These are phyloP conservation scores for Coffea eugenioides DNA, from an alignment of 257 asterid genomes.

Conservation along the genomic window DNA sequence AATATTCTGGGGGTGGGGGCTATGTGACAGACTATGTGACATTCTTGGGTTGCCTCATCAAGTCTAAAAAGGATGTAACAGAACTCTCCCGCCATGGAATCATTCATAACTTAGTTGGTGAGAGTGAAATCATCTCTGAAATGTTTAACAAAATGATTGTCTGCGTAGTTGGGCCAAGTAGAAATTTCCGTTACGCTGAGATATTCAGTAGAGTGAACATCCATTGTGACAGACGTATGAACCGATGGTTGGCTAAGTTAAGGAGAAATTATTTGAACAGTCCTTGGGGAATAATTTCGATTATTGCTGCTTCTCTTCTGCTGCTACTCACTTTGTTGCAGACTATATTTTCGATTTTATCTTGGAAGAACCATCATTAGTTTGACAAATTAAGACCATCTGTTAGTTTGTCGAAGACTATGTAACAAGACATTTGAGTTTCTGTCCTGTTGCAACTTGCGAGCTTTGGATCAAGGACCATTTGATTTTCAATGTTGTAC, in stretches of 20 bases:
- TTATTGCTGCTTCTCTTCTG: slow-evolving; percentile 19
- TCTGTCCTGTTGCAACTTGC: too few species aligned
- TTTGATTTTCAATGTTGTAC: too few species aligned
- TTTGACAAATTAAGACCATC: too few species aligned
- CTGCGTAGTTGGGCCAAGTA: not conserved
- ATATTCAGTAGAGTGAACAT: not conserved
- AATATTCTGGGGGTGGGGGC: not conserved
- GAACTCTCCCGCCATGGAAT: slow-evolving; percentile 11
- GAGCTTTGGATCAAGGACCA: too few species aligned
- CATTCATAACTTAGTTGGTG: not conserved
- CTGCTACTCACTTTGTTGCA: not conserved
- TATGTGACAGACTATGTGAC: slow-evolving; percentile 11
- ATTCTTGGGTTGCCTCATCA: slow-evolving; percentile 17
- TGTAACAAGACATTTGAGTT: too few species aligned
- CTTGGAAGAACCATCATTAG: not conserved
- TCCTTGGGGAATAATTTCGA: slow-evolving; percentile 33
- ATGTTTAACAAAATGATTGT: slow-evolving; percentile 20
- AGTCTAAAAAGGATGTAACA: slow-evolving; percentile 18
- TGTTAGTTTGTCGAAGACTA: too few species aligned
- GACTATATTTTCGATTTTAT: slow-evolving; percentile 1
- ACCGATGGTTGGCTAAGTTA: slow-evolving; percentile 23
- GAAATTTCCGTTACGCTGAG: slow-evolving; percentile 1
- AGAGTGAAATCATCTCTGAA: slow-evolving; percentile 7
- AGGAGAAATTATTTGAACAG: slow-evolving; percentile 23
- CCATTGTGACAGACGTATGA: slow-evolving; percentile 15